phyloP scores from a whole-genome alignment of 768 basidiomycete species.

The Suillus luteus region DNA sequence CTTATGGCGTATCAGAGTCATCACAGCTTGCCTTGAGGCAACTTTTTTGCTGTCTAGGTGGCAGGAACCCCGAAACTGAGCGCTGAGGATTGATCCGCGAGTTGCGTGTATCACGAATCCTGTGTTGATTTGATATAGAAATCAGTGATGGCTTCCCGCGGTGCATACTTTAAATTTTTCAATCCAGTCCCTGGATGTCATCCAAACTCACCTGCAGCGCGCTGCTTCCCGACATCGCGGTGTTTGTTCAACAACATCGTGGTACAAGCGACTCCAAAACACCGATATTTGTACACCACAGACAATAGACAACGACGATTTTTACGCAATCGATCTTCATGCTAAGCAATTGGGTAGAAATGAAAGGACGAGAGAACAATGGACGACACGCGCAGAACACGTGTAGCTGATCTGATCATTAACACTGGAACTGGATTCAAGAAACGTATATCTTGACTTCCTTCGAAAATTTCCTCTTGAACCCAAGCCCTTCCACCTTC shows the following conservation, averaged over 20 bases:
- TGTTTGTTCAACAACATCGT: background rate
- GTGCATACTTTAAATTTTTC: background rate
- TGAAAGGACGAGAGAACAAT: constrained; percentile 24
- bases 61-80: background rate
- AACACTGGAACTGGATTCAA: constrained; percentile 29
- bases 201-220: constrained; percentile 1
- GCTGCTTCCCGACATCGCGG: constrained; percentile 3
- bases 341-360: constrained; percentile 15
- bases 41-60: background rate
- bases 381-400: constrained; percentile 37
- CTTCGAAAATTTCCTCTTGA: constrained; percentile 39
- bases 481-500: constrained; percentile 28
- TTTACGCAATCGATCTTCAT: constrained; percentile 32
- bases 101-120: constrained; percentile 8
- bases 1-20: background rate
- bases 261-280: constrained; percentile 1
- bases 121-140: constrained; percentile 4
- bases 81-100: background rate
- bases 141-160: background rate
- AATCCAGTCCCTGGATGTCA: constrained; percentile 4
- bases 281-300: background rate
- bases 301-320: constrained; percentile 18
- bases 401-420: constrained; percentile 31
- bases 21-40: constrained; percentile 5
- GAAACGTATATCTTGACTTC: constrained; percentile 38